Conservation (phyloP, 176 grass and related monocot species). For the Echinochloa phyllopogon region DNA sequence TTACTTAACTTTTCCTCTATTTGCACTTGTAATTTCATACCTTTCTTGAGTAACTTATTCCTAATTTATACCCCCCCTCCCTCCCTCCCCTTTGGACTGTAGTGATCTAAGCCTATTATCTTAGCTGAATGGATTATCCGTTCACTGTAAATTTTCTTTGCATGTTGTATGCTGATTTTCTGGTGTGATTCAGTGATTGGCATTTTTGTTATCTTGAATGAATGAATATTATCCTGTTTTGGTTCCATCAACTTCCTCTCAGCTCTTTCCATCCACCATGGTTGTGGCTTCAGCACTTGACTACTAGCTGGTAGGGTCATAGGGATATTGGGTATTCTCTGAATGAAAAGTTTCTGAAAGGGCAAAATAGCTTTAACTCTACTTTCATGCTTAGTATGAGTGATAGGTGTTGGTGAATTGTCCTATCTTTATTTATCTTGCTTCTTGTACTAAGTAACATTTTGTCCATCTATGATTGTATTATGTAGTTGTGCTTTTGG, state of each 20-base stretch:
- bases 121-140: neutral
- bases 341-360: conserved; percentile 1
- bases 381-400: conserved; percentile 5
- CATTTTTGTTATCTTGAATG: neutral
- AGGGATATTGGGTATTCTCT: neutral
- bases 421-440: conserved; percentile 2
- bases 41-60: conserved; percentile 22
- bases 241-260: neutral
- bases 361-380: conserved; percentile 25
- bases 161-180: neutral
- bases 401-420: conserved; percentile 13
- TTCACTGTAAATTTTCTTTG: neutral
- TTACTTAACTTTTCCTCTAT: neutral
- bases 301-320: neutral
- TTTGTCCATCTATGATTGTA: conserved; percentile 13
- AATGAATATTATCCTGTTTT: neutral
- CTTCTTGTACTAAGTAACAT: conserved; percentile 1
- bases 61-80: neutral
- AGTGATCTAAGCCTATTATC: neutral
- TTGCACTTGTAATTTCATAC: neutral
- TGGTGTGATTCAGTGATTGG: neutral
- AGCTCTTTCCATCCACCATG: neutral
- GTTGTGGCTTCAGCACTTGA: conserved; percentile 3
- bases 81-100: neutral
- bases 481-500: neutral